phyloP scores from a whole-genome alignment of 306 rosid genomes.

The Parietaria judaica region DNA sequence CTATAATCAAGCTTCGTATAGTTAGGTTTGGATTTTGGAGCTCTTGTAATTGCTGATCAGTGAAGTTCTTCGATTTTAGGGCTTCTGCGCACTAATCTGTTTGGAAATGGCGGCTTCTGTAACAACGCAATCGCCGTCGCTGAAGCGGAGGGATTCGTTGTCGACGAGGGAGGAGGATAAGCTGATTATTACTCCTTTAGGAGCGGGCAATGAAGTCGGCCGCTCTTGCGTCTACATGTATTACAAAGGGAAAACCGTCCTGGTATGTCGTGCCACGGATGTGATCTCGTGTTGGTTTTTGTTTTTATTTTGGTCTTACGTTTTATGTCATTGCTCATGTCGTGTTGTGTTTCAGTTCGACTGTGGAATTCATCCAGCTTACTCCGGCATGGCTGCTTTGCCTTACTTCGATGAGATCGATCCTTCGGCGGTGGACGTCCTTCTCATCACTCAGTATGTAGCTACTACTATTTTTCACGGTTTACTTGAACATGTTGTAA shows the following conservation, averaged over 20 bases:
- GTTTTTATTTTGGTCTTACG: not conserved
- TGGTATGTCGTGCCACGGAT: conserved; percentile 23
- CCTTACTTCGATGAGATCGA: conserved; percentile 96
- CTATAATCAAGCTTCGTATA: too few species aligned
- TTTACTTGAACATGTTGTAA: too few species aligned
- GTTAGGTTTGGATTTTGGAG: not conserved
- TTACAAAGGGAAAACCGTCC: conserved; percentile 55
- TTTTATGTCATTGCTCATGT: not conserved
- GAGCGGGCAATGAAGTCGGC: conserved; percentile 94
- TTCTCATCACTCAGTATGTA: conserved; percentile 78
- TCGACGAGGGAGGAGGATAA: conserved; percentile 58
- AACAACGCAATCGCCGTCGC: conserved; percentile 31
- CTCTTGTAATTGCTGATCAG: too few species aligned
- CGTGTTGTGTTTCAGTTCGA: conserved; percentile 44
- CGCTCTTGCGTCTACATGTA: conserved; percentile 86
- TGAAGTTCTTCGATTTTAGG: not conserved
- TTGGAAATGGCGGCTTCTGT: conserved; percentile 38
- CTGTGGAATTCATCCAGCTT: conserved; percentile 91
- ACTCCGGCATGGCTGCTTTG: conserved; percentile 93
- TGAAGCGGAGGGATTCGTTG: conserved; percentile 46
- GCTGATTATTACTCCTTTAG: conserved; percentile 64
- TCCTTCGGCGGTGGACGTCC: conserved; percentile 79
- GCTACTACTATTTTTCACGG: not conserved
- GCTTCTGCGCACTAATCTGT: not conserved
- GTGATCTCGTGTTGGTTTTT: not conserved